phyloP scores from a whole-genome alignment of 192 early-diverging fungal species.

The Entomortierella lignicola region DNA sequence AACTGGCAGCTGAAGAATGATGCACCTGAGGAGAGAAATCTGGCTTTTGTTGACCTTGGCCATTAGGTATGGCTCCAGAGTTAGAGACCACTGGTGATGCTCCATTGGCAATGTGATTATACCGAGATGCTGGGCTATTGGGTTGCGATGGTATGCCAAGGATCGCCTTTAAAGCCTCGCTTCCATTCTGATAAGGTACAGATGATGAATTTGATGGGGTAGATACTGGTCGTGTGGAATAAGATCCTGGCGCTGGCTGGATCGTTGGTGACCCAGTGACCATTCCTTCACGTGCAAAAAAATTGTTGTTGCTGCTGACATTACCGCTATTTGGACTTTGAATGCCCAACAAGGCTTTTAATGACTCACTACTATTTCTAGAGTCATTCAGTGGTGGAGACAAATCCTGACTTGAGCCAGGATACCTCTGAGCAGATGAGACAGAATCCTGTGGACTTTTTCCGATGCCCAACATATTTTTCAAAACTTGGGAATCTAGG shows the following conservation, averaged over 20 bases:
- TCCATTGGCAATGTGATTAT: background rate
- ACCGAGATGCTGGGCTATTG: slow-evolving; percentile 8
- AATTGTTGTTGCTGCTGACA: background rate
- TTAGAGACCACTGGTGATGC: slow-evolving; percentile 4
- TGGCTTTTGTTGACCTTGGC: slow-evolving; percentile 30
- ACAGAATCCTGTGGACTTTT: background rate
- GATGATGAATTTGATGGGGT: slow-evolving; percentile 22
- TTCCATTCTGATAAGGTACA: slow-evolving; percentile 24
- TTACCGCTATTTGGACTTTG: slow-evolving; percentile 2
- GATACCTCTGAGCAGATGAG: background rate
- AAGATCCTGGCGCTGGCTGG: slow-evolving; percentile 4
- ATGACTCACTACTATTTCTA: slow-evolving; percentile 28
- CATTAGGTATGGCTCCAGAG: slow-evolving; percentile 2
- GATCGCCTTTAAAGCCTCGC: slow-evolving; percentile 40
- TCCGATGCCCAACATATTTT: slow-evolving; percentile 55
- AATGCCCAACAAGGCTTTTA: slow-evolving; percentile 40
- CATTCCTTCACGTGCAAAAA: slow-evolving; percentile 10
- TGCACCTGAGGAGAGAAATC: slow-evolving; percentile 32
- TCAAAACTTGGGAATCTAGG: slow-evolving; percentile 36
- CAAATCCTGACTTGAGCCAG: background rate
- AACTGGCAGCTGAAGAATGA: slow-evolving; percentile 4
- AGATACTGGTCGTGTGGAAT: background rate
- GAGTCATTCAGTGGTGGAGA: slow-evolving; percentile 1
- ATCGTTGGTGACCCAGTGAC: slow-evolving; percentile 24
- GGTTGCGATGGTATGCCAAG: slow-evolving; percentile 22